These are phyloP conservation scores for Combretum micranthum DNA, from an alignment of 345 rosid species.

Conservation along the genomic window DNA sequence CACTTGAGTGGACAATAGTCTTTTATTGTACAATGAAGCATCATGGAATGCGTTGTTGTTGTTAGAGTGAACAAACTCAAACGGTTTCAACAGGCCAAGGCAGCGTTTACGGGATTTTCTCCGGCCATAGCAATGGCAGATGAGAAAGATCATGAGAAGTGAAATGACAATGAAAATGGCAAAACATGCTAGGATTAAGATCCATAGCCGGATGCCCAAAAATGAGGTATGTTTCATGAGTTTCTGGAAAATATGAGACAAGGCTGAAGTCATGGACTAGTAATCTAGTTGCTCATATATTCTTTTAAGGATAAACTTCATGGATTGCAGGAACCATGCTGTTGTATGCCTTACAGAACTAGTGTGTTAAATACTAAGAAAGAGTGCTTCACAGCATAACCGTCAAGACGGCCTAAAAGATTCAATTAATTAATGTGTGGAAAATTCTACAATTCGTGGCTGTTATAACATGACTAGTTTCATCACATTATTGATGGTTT, in stretches of 20 bases:
- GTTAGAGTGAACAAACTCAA: conserved; percentile 11
- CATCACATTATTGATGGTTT: too few relatives aligned
- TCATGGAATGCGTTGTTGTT: conserved; percentile 4
- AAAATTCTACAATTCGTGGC: too few relatives aligned
- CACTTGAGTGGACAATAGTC: conserved; percentile 23
- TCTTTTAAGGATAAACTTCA: too few relatives aligned
- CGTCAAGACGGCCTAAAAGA: too few relatives aligned
- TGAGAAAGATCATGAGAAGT: conserved; percentile 13
- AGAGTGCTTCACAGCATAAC: too few relatives aligned
- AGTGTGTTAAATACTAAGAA: too few relatives aligned
- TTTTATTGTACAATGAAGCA: conserved; percentile 21
- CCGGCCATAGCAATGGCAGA: conserved; percentile 25
- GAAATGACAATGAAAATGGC: conserved; percentile 14
- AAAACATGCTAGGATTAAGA: conserved; percentile 28
- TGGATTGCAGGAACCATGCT: too few relatives aligned
- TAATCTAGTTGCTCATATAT: too few relatives aligned
- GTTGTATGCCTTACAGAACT: too few relatives aligned
- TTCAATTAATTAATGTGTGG: too few relatives aligned
- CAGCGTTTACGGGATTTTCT: conserved; percentile 20
- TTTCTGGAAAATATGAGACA: neutral
- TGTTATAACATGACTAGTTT: too few relatives aligned
- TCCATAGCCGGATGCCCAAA: conserved; percentile 45
- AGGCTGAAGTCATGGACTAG: too few relatives aligned
- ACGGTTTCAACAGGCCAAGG: conserved; percentile 21
- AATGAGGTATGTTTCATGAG: conserved; percentile 38